phyloP scores from a whole-genome alignment of 352 stramenopile genomes.

The Globisporangium cystogenes region DNA sequence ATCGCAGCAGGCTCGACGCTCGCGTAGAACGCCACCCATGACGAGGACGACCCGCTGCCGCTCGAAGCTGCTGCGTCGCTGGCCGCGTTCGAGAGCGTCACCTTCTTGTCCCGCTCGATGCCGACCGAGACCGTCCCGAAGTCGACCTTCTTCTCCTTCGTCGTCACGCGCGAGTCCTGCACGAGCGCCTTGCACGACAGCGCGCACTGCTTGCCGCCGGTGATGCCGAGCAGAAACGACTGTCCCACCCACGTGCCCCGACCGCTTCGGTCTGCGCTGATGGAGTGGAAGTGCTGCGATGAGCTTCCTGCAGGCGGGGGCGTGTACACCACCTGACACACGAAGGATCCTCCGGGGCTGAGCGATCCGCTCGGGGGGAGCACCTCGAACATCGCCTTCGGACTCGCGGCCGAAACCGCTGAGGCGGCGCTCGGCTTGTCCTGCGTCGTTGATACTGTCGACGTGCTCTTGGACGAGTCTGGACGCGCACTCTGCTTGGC shows the following conservation, averaged over 20 bases:
- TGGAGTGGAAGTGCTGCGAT: background rate
- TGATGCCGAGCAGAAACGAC: conserved; percentile 49
- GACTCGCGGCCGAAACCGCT: background rate
- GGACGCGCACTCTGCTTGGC: conserved; percentile 17
- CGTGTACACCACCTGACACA: conserved; percentile 56
- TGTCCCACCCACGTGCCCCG: conserved; percentile 24
- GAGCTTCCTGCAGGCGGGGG: conserved; percentile 15
- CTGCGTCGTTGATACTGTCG: conserved; percentile 16
- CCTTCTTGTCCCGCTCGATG: conserved; percentile 50
- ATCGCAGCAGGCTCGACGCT: conserved; percentile 46
- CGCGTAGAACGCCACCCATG: conserved; percentile 34
- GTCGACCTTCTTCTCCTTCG: conserved; percentile 75
- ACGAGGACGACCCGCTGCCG: conserved; percentile 13
- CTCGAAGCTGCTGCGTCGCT: conserved; percentile 8
- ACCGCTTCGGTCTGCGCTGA: background rate
- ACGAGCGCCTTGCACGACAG: conserved; percentile 49
- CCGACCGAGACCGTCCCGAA: conserved; percentile 81
- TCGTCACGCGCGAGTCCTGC: conserved; percentile 40
- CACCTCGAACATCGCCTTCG: conserved; percentile 39
- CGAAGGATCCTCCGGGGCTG: conserved; percentile 18
- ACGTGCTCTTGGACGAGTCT: conserved; percentile 61
- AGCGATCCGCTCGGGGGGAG: conserved; percentile 38
- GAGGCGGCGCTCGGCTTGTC: conserved; percentile 11
- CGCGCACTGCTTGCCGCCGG: conserved; percentile 34
- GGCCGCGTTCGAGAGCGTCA: conserved; percentile 35